These are phyloP conservation scores for Globisporangium parvum DNA, from an alignment of 352 stramenopile species.

Conservation along the genomic window DNA sequence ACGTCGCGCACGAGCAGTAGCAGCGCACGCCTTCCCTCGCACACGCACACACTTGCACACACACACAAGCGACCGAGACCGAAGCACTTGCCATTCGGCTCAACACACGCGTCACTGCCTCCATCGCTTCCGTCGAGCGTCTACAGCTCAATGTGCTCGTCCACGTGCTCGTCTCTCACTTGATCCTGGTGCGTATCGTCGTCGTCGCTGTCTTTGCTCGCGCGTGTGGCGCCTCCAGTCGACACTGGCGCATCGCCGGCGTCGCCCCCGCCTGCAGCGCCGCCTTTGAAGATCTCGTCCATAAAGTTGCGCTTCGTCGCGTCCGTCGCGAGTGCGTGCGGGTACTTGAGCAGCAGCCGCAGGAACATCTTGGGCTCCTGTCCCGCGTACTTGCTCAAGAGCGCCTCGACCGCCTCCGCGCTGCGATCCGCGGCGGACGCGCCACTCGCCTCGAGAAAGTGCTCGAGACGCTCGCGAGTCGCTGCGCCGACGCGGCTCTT, in stretches of 20 bases:
- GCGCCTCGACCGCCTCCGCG: constrained; percentile 34
- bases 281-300: constrained; percentile 30
- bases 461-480: constrained; percentile 40
- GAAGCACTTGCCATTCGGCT: too few species aligned
- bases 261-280: too few species aligned
- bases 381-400: constrained; percentile 64
- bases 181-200: too few species aligned
- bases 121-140: neutral
- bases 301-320: constrained; percentile 47
- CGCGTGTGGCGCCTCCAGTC: too few species aligned
- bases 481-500: constrained; percentile 18
- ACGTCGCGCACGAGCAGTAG: constrained; percentile 32
- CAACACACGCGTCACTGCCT: neutral
- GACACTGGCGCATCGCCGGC: too few species aligned
- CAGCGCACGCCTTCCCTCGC: too few species aligned
- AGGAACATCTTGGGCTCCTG: constrained; percentile 60
- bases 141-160: constrained; percentile 43
- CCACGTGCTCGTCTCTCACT: constrained; percentile 7
- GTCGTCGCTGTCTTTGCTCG: too few species aligned
- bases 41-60: too few species aligned
- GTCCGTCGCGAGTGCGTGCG: constrained; percentile 44
- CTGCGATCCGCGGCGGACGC: constrained; percentile 2
- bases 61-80: too few species aligned
- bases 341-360: constrained; percentile 53
- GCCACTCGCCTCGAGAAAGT: constrained; percentile 48